Percentiles rank a stretch among this genome's conserved stretches.
These are phyloP conservation scores for Boletellus deceptivus DNA, from an alignment of 1,284 basidiomycete species.

Conservation along the genomic window DNA sequence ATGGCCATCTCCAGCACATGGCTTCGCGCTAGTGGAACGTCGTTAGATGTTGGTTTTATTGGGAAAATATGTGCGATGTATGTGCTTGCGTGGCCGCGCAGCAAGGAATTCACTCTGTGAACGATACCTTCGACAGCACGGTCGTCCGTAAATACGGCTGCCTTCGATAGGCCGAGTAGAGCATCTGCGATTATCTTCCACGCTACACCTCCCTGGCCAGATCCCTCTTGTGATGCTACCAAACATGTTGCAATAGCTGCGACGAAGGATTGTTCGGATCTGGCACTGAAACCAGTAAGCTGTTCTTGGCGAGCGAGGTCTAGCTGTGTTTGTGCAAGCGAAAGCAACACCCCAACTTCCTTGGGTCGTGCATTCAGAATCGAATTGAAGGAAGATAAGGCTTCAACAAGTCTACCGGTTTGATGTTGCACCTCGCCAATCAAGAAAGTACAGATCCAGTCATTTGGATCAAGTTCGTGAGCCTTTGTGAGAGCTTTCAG, in stretches of 20 bases:
- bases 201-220: constrained; percentile 66
- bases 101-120: constrained; percentile 35
- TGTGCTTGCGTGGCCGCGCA: constrained; percentile 39
- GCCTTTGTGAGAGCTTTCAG: constrained; percentile 84
- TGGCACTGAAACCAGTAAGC: constrained; percentile 65
- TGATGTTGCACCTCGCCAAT: constrained; percentile 86
- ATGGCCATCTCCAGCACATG: constrained; percentile 59
- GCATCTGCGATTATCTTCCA: constrained; percentile 92
- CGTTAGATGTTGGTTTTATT: constrained; percentile 28
- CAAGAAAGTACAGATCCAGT: constrained; percentile 86
- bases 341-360: constrained; percentile 71
- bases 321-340: constrained; percentile 75
- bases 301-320: constrained; percentile 69
- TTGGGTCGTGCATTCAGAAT: constrained; percentile 59
- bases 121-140: constrained; percentile 39
- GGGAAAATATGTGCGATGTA: constrained; percentile 45
- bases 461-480: constrained; percentile 62
- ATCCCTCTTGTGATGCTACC: constrained; percentile 52
- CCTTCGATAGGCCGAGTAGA: constrained; percentile 60
- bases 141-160: constrained; percentile 44
- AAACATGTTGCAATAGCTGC: constrained; percentile 56
- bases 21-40: constrained; percentile 33
- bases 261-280: constrained; percentile 75
- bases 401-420: constrained; percentile 73
- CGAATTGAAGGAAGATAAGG: constrained; percentile 65